Conservation (phyloP, 2,329 filamentous ascomycete species). For the Aspergillus costaricaensis region DNA sequence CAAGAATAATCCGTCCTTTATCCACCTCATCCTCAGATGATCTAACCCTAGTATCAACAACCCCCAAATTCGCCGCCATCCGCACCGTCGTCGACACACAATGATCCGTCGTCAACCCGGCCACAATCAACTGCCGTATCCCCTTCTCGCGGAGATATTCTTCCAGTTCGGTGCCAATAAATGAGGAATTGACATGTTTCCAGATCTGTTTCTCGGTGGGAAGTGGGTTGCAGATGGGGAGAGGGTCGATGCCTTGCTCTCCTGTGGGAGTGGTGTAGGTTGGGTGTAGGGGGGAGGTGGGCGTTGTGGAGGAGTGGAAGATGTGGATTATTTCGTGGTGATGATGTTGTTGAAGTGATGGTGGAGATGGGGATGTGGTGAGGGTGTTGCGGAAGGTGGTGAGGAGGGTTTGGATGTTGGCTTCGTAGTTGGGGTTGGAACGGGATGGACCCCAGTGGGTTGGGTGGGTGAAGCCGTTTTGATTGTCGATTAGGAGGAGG, state of each 20-base stretch:
- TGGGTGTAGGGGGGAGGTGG: constrained; percentile 42
- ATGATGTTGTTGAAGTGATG: no score
- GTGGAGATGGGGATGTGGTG: background rate
- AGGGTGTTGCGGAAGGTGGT: constrained; percentile 35
- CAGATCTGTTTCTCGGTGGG: constrained; percentile 40
- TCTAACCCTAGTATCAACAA: constrained; percentile 37
- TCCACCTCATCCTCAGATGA: constrained; percentile 10
- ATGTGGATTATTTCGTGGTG: constrained; percentile 47
- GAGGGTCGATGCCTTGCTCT: constrained; percentile 32
- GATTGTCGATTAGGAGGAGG: constrained; percentile 53
- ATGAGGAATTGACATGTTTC: constrained; percentile 51
- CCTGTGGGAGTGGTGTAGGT: constrained; percentile 25
- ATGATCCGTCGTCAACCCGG: constrained; percentile 52
- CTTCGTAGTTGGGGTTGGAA: constrained; percentile 50
- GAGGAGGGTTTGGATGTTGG: constrained; percentile 45
- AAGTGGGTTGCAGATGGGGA: constrained; percentile 30
- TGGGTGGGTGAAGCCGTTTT: constrained; percentile 45
- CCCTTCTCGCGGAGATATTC: constrained; percentile 34
- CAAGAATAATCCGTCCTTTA: constrained; percentile 42
- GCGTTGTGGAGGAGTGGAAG: constrained; percentile 45
- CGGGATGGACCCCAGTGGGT: constrained; percentile 45
- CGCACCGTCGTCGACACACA: constrained; percentile 53
- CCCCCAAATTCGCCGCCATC: constrained; percentile 51
- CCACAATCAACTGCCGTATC: constrained; percentile 44
- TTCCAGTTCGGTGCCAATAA: constrained; percentile 50